These are phyloP conservation scores for Tremella fuciformis DNA, from an alignment of 768 basidiomycete species.

Conservation along the genomic window DNA sequence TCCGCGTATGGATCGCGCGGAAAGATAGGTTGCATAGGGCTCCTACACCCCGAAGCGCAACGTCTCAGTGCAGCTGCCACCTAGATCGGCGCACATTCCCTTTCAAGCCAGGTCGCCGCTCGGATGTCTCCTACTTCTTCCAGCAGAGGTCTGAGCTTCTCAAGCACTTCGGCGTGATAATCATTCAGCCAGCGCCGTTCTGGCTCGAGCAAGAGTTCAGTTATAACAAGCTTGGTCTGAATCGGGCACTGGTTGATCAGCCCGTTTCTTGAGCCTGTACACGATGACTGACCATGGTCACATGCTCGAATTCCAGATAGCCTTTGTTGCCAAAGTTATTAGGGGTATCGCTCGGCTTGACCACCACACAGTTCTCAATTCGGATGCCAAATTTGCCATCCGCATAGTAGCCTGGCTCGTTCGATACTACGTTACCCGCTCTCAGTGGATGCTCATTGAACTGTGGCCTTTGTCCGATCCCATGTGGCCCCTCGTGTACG, in stretches of 20 bases:
- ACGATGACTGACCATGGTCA: constrained; percentile 72
- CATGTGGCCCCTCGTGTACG: constrained; percentile 81
- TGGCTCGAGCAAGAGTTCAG: constrained; percentile 60
- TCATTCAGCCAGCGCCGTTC: constrained; percentile 78
- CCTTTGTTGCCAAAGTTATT: constrained; percentile 79
- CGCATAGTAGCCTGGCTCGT: constrained; percentile 89
- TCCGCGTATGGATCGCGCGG: too few species aligned
- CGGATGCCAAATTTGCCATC: constrained; percentile 90
- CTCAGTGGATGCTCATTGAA: constrained; percentile 72
- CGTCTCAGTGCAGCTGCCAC: too few species aligned
- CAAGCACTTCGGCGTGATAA: constrained; percentile 73
- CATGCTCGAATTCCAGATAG: constrained; percentile 76
- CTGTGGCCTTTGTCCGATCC: constrained; percentile 57
- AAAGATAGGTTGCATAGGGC: too few species aligned
- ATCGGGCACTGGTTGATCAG: constrained; percentile 65
- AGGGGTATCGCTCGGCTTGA: constrained; percentile 66
- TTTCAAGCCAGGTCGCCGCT: constrained; percentile 53
- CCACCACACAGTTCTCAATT: constrained; percentile 83
- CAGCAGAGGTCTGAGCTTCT: constrained; percentile 71
- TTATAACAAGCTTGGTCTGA: constrained; percentile 75
- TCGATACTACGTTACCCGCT: constrained; percentile 84
- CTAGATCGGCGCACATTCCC: constrained; percentile 30
- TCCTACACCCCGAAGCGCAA: too few species aligned
- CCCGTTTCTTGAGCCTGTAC: not conserved
- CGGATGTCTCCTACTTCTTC: constrained; percentile 57